phyloP scores from a whole-genome alignment of 495 filamentous ascomycete species.

The Penicillium salamii region DNA sequence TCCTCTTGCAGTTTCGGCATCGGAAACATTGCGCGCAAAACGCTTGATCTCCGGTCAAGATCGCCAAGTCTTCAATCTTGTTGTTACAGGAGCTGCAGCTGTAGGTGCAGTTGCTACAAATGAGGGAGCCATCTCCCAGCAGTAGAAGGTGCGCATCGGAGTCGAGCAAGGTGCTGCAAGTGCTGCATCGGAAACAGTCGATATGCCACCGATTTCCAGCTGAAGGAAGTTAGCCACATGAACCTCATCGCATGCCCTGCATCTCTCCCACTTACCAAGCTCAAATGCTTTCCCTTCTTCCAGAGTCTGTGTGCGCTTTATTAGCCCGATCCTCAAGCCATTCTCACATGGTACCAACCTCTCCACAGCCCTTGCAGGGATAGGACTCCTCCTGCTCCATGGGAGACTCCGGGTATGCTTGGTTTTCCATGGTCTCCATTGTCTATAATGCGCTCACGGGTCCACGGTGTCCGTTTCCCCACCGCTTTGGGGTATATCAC shows the following conservation, averaged over 20 bases:
- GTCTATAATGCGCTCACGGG: constrained; percentile 1
- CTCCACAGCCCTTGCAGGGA: constrained; percentile 96
- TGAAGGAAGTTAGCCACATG: constrained; percentile 35
- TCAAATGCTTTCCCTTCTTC: constrained; percentile 99
- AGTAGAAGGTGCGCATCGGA: constrained; percentile 97
- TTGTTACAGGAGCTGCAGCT: constrained; percentile 96
- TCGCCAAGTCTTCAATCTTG: constrained; percentile 98
- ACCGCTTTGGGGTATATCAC: neutral
- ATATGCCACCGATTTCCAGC: constrained; percentile 99
- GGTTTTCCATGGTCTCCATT: constrained; percentile 36
- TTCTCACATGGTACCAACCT: constrained; percentile 57
- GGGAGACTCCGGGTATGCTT: constrained; percentile 69
- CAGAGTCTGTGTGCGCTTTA: constrained; percentile 66
- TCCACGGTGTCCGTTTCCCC: constrained; percentile 1
- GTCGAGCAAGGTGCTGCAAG: constrained; percentile 91
- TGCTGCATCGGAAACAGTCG: constrained; percentile 98
- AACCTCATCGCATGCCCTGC: neutral
- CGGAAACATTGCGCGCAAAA: constrained; percentile 97
- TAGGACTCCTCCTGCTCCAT: constrained; percentile 87
- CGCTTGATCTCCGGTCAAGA: constrained; percentile 97
- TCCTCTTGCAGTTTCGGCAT: constrained; percentile 95
- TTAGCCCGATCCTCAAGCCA: constrained; percentile 10
- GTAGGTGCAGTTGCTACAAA: constrained; percentile 99
- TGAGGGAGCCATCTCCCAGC: constrained; percentile 94
- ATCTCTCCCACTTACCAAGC: constrained; percentile 64